A percentile compares a stretch with the other conserved stretches of the same genome.
phyloP scores from a whole-genome alignment of 352 stramenopile species.

The Globisporangium perplexum region DNA sequence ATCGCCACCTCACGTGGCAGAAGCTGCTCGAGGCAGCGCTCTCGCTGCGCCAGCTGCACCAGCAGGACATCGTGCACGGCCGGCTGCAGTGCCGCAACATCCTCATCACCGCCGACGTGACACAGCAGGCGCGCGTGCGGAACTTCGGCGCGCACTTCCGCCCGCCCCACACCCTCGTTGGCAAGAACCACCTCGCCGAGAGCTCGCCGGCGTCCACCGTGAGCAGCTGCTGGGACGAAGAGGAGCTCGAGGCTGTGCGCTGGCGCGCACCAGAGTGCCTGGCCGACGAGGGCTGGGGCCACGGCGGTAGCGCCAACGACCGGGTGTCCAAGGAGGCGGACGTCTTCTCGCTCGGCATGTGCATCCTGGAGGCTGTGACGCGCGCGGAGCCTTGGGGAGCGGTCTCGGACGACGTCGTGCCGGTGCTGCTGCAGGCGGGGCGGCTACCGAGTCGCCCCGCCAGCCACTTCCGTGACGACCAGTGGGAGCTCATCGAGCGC shows the following conservation, averaged over 20 bases:
- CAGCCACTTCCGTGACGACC: slow-evolving; percentile 1
- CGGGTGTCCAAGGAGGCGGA: neutral
- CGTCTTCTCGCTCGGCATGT: slow-evolving; percentile 10
- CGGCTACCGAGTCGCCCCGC: slow-evolving; percentile 3
- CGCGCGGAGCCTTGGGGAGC: slow-evolving; percentile 3
- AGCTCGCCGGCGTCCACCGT: neutral
- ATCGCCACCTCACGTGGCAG: slow-evolving; percentile 8
- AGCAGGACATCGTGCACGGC: slow-evolving; percentile 8
- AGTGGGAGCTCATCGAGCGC: slow-evolving; percentile 12
- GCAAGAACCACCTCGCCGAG: neutral
- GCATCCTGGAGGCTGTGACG: slow-evolving; percentile 10
- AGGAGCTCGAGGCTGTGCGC: slow-evolving; percentile 3
- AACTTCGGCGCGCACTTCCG: slow-evolving; percentile 8
- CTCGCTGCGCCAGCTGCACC: slow-evolving; percentile 8
- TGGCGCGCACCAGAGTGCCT: slow-evolving; percentile 11
- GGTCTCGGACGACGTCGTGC: slow-evolving; percentile 5
- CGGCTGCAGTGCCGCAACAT: slow-evolving; percentile 11
- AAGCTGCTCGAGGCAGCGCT: slow-evolving; percentile 10
- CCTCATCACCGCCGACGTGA: slow-evolving; percentile 10
- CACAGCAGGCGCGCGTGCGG: slow-evolving; percentile 8
- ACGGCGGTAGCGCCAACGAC: neutral
- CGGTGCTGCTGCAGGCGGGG: neutral
- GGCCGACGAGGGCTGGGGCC: neutral
- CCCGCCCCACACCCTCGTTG: neutral
- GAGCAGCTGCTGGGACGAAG: neutral